phyloP scores from a whole-genome alignment of 257 asterid genomes.

The Solanum dulcamara region DNA sequence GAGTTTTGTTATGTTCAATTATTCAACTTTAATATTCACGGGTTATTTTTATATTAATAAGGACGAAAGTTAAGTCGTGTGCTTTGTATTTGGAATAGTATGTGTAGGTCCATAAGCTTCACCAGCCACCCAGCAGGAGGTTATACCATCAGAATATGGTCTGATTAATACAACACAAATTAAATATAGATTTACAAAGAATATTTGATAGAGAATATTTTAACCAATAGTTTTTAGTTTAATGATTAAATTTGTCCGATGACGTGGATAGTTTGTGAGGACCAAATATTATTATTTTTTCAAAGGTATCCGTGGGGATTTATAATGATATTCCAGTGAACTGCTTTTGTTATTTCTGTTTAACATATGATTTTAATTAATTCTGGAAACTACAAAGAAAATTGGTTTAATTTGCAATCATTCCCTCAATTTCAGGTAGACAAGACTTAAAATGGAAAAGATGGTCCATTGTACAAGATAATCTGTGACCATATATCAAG shows the following conservation, averaged over 20 bases:
- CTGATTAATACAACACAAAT: conserved; percentile 4
- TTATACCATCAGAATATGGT: conserved; percentile 36
- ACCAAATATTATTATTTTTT: background rate
- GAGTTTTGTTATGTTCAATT: background rate
- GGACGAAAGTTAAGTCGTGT: background rate
- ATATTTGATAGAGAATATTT: background rate
- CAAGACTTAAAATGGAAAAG: background rate
- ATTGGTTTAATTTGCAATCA: background rate
- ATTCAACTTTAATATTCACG: background rate
- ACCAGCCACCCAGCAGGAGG: conserved; percentile 33
- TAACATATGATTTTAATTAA: background rate
- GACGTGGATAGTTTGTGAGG: background rate
- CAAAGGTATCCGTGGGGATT: background rate
- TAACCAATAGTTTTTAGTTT: background rate
- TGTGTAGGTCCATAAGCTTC: background rate
- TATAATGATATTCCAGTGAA: background rate
- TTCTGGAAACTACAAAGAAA: background rate
- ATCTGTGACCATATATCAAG: background rate
- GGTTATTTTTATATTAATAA: background rate
- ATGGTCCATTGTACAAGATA: background rate
- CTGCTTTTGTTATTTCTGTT: background rate
- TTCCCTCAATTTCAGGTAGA: background rate
- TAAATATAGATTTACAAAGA: background rate
- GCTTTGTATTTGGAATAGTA: background rate
- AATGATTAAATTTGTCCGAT: background rate